Evolutionary conservation across 345 rosid species (phyloP).

Genomic region (Corchorus capsularis): DNA sequence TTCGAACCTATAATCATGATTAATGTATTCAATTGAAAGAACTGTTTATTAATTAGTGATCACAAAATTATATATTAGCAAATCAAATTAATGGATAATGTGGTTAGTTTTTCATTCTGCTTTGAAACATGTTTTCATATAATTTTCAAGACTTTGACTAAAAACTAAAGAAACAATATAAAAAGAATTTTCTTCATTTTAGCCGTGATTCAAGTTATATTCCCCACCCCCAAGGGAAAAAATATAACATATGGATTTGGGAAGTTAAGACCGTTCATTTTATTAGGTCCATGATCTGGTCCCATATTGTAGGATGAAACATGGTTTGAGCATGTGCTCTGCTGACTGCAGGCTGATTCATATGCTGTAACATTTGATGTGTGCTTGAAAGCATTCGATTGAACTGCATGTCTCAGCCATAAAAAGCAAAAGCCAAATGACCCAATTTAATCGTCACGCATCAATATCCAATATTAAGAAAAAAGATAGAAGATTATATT

Average conservation of each 20-base stretch:
- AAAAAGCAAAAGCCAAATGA: not conserved
- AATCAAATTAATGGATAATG: not conserved
- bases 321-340: not conserved
- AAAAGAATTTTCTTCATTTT: not conserved
- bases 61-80: no score
- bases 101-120: not conserved
- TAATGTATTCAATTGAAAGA: no score
- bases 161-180: not conserved
- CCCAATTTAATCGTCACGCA: not conserved
- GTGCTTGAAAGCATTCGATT: not conserved
- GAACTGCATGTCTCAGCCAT: not conserved
- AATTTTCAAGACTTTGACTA: not conserved
- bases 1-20: no score
- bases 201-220: not conserved
- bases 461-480: constrained; percentile 1
- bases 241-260: not conserved
- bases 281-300: not conserved
- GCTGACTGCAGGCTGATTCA: not conserved
- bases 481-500: not conserved
- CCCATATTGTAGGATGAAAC: constrained; percentile 1
- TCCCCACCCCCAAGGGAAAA: not conserved
- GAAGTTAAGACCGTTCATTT: not conserved
- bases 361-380: not conserved
- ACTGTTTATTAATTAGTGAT: no score
- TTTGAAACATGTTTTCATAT: not conserved